Conservation (phyloP, 2,329 filamentous ascomycete genomes). For the Mollisiaceae sp. region DNA sequence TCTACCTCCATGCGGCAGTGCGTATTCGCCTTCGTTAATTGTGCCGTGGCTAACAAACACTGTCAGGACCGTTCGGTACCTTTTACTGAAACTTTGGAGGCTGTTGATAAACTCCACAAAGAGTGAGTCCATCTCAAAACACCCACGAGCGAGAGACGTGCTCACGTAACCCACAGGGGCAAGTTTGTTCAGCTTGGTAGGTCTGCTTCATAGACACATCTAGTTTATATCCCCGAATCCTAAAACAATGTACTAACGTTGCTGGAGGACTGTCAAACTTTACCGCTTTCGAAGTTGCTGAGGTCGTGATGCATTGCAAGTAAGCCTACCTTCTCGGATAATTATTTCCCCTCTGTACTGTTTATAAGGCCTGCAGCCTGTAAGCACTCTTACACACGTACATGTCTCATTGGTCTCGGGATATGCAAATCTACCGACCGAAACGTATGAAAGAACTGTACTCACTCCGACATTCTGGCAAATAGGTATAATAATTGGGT, state of each 20-base stretch:
- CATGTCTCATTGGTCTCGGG: too few relatives aligned
- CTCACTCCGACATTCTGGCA: not conserved
- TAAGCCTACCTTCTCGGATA: constrained; percentile 36
- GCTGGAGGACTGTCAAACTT: constrained; percentile 70
- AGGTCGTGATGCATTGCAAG: constrained; percentile 80
- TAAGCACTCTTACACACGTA: too few relatives aligned
- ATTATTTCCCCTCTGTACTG: too few relatives aligned
- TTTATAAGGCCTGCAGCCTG: too few relatives aligned
- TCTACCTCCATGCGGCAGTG: constrained; percentile 73
- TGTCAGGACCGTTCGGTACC: constrained; percentile 64
- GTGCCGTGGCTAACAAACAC: constrained; percentile 2
- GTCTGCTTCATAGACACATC: not conserved
- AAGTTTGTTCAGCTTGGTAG: constrained; percentile 73
- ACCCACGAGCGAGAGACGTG: not conserved
- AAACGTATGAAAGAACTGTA: too few relatives aligned
- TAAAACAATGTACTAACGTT: not conserved
- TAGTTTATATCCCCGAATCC: not conserved
- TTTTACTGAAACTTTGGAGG: constrained; percentile 80
- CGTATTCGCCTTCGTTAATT: constrained; percentile 1
- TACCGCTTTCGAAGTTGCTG: constrained; percentile 85
- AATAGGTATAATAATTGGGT: constrained; percentile 30
- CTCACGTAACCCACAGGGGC: constrained; percentile 48
- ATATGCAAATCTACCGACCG: too few relatives aligned
- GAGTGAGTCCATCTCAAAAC: constrained; percentile 38
- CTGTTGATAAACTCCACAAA: constrained; percentile 81